phyloP scores from a whole-genome alignment of 257 asterid genomes.

The Nicotiana attenuata region DNA sequence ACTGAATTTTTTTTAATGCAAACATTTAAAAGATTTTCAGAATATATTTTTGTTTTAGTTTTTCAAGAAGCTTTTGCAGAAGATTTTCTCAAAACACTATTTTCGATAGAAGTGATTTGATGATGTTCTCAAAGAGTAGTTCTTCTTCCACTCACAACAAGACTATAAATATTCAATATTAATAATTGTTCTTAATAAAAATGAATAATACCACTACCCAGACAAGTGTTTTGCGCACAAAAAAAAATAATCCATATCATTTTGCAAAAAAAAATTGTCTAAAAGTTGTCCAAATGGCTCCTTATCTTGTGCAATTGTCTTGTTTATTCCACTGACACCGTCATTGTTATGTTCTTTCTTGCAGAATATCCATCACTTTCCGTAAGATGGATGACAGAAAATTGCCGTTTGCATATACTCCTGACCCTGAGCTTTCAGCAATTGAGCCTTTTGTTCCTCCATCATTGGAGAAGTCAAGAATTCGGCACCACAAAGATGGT shows the following conservation, averaged over 20 bases:
- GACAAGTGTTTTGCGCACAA: background rate
- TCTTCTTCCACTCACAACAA: background rate
- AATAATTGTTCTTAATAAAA: background rate
- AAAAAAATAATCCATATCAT: background rate
- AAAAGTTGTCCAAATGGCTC: background rate
- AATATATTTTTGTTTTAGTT: background rate
- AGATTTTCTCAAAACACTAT: background rate
- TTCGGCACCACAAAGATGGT: background rate
- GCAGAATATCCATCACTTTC: slow-evolving; percentile 33
- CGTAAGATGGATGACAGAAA: slow-evolving; percentile 26
- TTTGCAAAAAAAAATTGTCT: background rate
- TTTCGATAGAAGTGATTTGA: background rate
- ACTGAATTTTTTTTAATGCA: no score
- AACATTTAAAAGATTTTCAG: background rate
- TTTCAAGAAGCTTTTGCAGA: background rate
- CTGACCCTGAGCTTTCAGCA: slow-evolving; percentile 15
- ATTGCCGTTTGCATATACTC: slow-evolving; percentile 9
- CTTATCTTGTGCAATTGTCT: background rate
- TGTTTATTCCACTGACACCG: background rate
- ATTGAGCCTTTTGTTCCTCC: slow-evolving; percentile 11
- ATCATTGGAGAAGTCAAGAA: background rate
- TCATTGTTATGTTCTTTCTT: background rate
- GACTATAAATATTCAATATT: background rate
- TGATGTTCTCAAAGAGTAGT: background rate
- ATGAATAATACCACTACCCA: background rate